A percentile compares a stretch with the other conserved stretches of the same genome.
Conservation (phyloP, 768 basidiomycete species). For the Cubamyces lactineus region DNA sequence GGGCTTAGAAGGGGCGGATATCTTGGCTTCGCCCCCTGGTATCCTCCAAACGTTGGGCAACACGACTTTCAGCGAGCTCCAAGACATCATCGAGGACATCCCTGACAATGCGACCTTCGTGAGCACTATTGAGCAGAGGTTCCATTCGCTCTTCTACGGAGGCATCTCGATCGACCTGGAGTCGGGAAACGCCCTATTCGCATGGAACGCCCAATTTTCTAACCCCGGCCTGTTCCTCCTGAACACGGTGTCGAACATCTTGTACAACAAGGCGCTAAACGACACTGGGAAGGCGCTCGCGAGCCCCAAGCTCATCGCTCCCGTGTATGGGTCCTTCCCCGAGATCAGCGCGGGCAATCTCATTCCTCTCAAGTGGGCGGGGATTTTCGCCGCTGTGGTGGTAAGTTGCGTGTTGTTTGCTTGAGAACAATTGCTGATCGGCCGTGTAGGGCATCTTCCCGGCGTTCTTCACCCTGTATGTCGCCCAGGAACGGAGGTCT, state of each 20-base stretch:
- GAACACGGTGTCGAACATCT: slow-evolving; percentile 68
- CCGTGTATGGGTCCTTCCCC: slow-evolving; percentile 63
- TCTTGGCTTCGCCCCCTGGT: slow-evolving; percentile 59
- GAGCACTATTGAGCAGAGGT: slow-evolving; percentile 51
- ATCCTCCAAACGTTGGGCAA: slow-evolving; percentile 51
- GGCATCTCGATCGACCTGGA: slow-evolving; percentile 65
- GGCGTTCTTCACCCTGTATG: slow-evolving; percentile 80
- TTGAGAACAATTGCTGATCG: background rate
- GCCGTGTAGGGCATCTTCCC: slow-evolving; percentile 64
- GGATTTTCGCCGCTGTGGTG: slow-evolving; percentile 75
- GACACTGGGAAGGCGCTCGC: slow-evolving; percentile 42
- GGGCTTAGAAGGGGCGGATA: slow-evolving; percentile 36
- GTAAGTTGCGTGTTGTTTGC: slow-evolving; percentile 40
- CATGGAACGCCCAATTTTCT: slow-evolving; percentile 71
- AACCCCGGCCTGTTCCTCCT: slow-evolving; percentile 63
- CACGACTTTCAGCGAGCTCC: slow-evolving; percentile 29
- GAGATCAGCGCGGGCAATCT: slow-evolving; percentile 57
- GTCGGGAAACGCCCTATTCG: slow-evolving; percentile 56
- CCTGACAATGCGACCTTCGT: slow-evolving; percentile 64
- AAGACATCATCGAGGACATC: slow-evolving; percentile 45
- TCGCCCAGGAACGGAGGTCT: slow-evolving; percentile 69
- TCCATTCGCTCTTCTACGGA: slow-evolving; percentile 60
- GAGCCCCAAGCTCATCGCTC: slow-evolving; percentile 54
- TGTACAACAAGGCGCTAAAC: slow-evolving; percentile 67
- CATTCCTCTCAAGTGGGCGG: slow-evolving; percentile 69